phyloP scores from a whole-genome alignment of 306 rosid species.

The Psophocarpus tetragonolobus region DNA sequence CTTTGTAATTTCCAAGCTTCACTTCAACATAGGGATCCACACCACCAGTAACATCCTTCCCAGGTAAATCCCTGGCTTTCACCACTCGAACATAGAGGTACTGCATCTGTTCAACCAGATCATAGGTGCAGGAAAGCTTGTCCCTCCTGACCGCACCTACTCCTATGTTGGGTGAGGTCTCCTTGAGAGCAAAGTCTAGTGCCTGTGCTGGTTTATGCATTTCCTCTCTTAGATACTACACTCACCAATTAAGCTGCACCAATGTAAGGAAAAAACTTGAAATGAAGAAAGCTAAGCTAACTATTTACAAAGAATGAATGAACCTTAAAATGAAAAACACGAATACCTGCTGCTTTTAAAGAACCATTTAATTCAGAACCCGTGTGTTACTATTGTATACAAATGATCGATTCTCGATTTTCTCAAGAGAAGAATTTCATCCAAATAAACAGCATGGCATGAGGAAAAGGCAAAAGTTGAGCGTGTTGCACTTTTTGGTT shows the following conservation, averaged over 20 bases:
- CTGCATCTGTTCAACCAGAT: conserved; percentile 83
- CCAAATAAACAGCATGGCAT: conserved; percentile 2
- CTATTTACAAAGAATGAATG: not conserved
- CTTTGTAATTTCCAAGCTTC: conserved; percentile 81
- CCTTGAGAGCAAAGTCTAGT: conserved; percentile 68
- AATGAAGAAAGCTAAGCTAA: conserved; percentile 4
- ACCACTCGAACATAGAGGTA: conserved; percentile 79
- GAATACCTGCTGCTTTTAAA: not conserved
- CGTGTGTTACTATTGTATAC: not conserved
- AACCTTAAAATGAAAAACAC: not conserved
- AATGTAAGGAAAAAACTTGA: conserved; percentile 11
- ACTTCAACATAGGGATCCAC: conserved; percentile 85
- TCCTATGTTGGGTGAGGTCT: conserved; percentile 79
- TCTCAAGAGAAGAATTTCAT: not conserved
- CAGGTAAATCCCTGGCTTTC: conserved; percentile 79
- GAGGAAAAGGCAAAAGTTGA: not conserved
- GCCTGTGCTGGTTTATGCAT: conserved; percentile 70
- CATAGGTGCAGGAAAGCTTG: conserved; percentile 84
- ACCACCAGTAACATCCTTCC: conserved; percentile 67
- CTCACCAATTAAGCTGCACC: conserved; percentile 18
- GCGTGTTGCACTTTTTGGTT: not conserved
- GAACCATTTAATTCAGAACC: not conserved
- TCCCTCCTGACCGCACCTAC: conserved; percentile 51
- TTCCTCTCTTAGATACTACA: conserved; percentile 23
- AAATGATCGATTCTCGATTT: not conserved